Conservation (phyloP, 495 filamentous ascomycete species). For the Trichocladium antarcticum region DNA sequence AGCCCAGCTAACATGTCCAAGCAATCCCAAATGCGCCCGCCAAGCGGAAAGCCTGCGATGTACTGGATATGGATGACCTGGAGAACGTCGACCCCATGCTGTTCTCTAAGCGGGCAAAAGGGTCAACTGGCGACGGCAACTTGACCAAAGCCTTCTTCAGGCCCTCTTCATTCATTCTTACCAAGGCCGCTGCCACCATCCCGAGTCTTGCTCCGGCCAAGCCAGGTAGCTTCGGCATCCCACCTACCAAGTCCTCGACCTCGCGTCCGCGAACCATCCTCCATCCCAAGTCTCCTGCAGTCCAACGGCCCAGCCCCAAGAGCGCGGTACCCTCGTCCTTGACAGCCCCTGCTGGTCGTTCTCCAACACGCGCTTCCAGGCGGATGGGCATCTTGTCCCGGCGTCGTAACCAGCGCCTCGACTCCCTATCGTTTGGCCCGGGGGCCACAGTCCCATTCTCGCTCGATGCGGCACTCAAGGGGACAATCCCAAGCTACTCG, state of each 20-base stretch:
- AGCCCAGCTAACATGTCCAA: conserved; percentile 15
- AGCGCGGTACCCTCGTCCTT: conserved; percentile 35
- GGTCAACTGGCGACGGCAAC: conserved; percentile 25
- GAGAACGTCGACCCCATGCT: conserved; percentile 73
- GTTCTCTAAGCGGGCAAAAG: conserved; percentile 62
- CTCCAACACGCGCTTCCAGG: conserved; percentile 47
- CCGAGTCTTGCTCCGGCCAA: conserved; percentile 17
- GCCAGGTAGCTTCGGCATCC: conserved; percentile 23
- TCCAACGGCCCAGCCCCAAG: conserved; percentile 30
- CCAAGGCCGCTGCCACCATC: conserved; percentile 31
- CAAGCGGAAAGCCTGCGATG: conserved; percentile 40
- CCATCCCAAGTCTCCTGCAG: conserved; percentile 37
- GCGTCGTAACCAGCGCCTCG: conserved; percentile 49
- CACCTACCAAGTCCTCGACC: conserved; percentile 27
- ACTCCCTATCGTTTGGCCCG: conserved; percentile 43
- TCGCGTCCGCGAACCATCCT: conserved; percentile 31
- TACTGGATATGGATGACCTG: conserved; percentile 44
- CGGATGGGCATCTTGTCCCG: conserved; percentile 51
- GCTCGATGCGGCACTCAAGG: conserved; percentile 64
- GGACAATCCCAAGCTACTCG: conserved; percentile 49
- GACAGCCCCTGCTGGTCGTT: conserved; percentile 51
- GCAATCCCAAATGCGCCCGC: conserved; percentile 28
- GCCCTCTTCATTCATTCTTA: conserved; percentile 32
- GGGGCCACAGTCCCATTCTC: conserved; percentile 50
- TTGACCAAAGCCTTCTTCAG: conserved; percentile 44